These are phyloP conservation scores for Metarhizium brunneum DNA, from an alignment of 2,329 filamentous ascomycete genomes.

Conservation along the genomic window DNA sequence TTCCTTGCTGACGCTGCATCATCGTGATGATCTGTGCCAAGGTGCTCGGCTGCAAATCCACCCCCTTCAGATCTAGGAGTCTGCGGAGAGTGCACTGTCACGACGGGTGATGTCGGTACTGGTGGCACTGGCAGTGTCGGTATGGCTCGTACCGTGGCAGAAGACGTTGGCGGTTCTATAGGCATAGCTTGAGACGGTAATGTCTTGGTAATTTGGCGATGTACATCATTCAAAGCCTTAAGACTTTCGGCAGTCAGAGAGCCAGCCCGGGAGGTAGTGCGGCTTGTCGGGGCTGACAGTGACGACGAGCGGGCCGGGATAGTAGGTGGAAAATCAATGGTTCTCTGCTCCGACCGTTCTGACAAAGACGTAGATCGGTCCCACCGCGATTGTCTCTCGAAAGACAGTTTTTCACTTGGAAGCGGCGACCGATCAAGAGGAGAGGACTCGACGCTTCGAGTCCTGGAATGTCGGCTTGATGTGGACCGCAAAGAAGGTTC, in stretches of 20 bases:
- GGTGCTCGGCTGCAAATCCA: conserved; percentile 13
- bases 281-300: conserved; percentile 52
- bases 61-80: conserved; percentile 1
- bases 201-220: conserved; percentile 6
- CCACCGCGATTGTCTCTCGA: conserved; percentile 32
- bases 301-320: conserved; percentile 51
- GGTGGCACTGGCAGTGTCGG: not conserved
- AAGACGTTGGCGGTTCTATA: not conserved
- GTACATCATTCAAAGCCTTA: conserved; percentile 40
- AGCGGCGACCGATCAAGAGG: conserved; percentile 31
- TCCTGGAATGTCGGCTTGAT: conserved; percentile 47
- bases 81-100: not conserved
- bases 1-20: conserved; percentile 44
- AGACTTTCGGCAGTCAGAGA: conserved; percentile 41
- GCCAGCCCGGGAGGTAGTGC: conserved; percentile 37
- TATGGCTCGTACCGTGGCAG: not conserved
- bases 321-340: conserved; percentile 50
- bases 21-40: conserved; percentile 40
- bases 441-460: conserved; percentile 41
- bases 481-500: conserved; percentile 50
- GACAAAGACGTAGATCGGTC: conserved; percentile 37
- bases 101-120: not conserved
- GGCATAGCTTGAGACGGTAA: not conserved
- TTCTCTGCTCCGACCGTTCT: conserved; percentile 42
- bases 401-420: conserved; percentile 32